Conservation (phyloP, 257 asterid genomes). For the Solanum piurae region DNA sequence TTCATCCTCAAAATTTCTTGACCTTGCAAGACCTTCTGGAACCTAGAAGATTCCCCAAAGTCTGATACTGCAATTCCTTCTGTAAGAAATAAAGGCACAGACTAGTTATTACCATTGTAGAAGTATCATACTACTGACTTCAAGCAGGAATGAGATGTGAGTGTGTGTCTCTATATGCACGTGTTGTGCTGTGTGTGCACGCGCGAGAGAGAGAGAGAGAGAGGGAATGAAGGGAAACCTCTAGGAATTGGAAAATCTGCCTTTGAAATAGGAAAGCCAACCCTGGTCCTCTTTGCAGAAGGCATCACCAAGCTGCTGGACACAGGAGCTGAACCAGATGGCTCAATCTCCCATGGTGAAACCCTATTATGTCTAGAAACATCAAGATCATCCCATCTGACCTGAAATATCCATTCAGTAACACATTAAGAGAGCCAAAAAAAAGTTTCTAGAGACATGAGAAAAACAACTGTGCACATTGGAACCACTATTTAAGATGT, state of each 20-base stretch:
- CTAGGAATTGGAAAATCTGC: constrained; percentile 43
- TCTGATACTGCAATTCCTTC: constrained; percentile 59
- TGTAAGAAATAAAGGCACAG: constrained; percentile 10
- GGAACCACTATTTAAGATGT: neutral
- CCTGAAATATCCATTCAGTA: constrained; percentile 32
- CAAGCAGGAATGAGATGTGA: neutral
- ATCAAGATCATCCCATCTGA: constrained; percentile 92
- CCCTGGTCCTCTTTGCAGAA: constrained; percentile 73
- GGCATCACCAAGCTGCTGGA: constrained; percentile 46
- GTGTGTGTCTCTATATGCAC: neutral
- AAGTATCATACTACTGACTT: neutral
- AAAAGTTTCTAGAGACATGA: neutral
- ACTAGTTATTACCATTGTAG: neutral
- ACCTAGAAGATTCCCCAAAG: constrained; percentile 67
- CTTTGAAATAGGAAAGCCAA: constrained; percentile 38
- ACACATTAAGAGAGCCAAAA: neutral
- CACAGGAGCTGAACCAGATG: constrained; percentile 48
- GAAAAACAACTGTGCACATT: neutral
- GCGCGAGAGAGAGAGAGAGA: neutral
- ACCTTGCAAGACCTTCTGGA: constrained; percentile 99
- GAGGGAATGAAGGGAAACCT: constrained; percentile 21
- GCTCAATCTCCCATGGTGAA: constrained; percentile 98
- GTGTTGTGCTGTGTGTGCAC: neutral
- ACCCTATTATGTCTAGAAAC: constrained; percentile 61
- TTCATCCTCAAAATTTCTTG: constrained; percentile 78